Evolutionary conservation across 2,329 filamentous ascomycete genomes (phyloP), one percentile per base, ranked within the genome.

Genomic region (Hypoxylon sp.): DNA sequence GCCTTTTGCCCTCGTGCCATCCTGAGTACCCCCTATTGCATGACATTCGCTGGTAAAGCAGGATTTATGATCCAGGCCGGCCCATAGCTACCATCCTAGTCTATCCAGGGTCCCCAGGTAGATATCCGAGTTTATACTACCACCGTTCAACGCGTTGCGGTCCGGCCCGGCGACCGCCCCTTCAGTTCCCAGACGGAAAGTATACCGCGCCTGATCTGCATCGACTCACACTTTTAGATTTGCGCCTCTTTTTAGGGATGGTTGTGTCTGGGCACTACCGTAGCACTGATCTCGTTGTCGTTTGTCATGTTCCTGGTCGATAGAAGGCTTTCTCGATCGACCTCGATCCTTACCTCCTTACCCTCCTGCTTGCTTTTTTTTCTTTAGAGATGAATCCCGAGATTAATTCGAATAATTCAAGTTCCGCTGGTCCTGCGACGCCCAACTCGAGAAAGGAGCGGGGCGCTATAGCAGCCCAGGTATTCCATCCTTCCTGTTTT

Each of bases 391-490:
- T 75, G 73, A 74, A 74, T 72, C 63, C 63, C 66, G 72, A 73
- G 66, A 63, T 63, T 39, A 59, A 60, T 39, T 73, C 72, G 58
- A 72, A 68, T 37, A 67, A 72, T 33, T 79, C 79, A 61, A 76
- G 76, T 73, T 80, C 79, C 66, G 75, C 76, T 61, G 78, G 77
- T 54, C 75, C 79, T 48, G 76, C 76, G 67, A 71, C 74, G 48
- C 77, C 78, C 35, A 78, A 75, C 67, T 72, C 66, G 59, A 76
- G 79, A 63, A 81, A 81, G 69, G 79, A 81, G 66, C 78, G 80
- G 64, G 80, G 80, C 66, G 77, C 79, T 24, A 81, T 81, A 73
- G 80, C 80, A 68, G 79, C 80, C 54, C 79, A 81, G 77, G 73
- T 81, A 75, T 61, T 47, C 46, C 64, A 19, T 59, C 63, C 14